phyloP scores from a whole-genome alignment of 139 green algal genomes.

The Gonium pectorale region DNA sequence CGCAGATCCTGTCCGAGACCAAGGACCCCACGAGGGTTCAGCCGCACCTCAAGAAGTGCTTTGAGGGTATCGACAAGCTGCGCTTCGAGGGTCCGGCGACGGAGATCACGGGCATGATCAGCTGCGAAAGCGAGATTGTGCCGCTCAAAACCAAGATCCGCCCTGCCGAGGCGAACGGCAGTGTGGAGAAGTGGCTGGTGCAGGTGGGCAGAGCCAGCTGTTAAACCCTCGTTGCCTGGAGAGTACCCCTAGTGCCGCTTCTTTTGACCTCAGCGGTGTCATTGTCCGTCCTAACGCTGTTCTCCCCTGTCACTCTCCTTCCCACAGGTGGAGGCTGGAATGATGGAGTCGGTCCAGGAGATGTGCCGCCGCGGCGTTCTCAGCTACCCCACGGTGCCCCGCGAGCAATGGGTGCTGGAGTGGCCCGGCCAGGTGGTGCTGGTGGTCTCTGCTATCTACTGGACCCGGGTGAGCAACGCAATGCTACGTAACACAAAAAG shows the following conservation, averaged over 20 bases:
- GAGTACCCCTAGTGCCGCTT: no score
- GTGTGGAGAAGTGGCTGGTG: conserved; percentile 85
- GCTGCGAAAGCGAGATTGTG: conserved; percentile 76
- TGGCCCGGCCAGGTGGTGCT: conserved; percentile 85
- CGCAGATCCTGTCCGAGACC: conserved; percentile 73
- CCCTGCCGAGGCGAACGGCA: conserved; percentile 71
- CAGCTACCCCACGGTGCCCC: conserved; percentile 60
- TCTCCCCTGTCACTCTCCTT: no score
- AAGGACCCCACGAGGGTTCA: conserved; percentile 81
- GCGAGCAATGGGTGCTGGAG: conserved; percentile 77
- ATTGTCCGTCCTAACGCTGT: no score
- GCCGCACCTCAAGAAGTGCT: conserved; percentile 89
- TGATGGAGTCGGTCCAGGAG: conserved; percentile 77
- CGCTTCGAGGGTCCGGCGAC: conserved; percentile 23
- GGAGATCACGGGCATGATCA: conserved; percentile 70
- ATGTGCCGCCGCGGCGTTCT: conserved; percentile 63
- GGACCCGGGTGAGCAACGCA: conserved; percentile 64
- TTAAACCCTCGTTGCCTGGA: no score
- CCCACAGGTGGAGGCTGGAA: conserved; percentile 82
- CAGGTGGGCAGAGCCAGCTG: no score
- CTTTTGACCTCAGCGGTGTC: no score
- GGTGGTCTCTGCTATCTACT: conserved; percentile 76
- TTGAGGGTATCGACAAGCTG: conserved; percentile 80
- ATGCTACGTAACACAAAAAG: no score
- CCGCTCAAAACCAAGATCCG: conserved; percentile 76